phyloP scores from a whole-genome alignment of 495 filamentous ascomycete genomes.

The Neurospora sp. region DNA sequence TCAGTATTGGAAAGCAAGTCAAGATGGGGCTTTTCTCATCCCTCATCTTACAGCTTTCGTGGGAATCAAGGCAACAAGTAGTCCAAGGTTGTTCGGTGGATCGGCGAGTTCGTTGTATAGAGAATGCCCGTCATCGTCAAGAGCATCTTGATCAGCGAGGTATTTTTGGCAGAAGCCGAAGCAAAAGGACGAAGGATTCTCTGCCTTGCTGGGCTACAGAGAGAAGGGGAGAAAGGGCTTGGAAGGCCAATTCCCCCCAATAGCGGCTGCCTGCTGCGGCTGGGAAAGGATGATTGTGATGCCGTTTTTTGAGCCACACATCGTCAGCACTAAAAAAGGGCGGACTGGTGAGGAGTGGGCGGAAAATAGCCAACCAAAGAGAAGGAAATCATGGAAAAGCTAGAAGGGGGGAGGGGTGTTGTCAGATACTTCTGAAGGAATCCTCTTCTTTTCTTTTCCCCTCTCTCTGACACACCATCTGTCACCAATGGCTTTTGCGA shows the following conservation, averaged over 20 bases:
- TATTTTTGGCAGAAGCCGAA: not conserved
- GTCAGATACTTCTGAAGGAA: not conserved
- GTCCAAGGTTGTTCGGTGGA: too few species aligned
- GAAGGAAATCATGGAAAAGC: not conserved
- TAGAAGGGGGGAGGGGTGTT: not conserved
- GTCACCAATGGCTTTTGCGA: not conserved
- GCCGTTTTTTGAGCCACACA: not conserved
- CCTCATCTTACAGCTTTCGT: too few species aligned
- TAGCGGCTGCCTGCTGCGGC: not conserved
- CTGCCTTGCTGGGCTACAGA: not conserved
- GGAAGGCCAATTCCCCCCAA: not conserved
- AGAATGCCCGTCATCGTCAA: too few species aligned
- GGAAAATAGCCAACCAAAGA: not conserved
- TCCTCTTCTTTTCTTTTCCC: not conserved
- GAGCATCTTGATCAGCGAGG: not conserved
- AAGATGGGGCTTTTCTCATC: too few species aligned
- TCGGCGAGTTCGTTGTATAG: too few species aligned
- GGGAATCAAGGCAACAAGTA: too few species aligned
- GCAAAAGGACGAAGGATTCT: not conserved
- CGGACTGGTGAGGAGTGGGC: not conserved
- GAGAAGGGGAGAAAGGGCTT: not conserved
- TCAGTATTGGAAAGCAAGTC: too few species aligned
- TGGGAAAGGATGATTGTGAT: not conserved
- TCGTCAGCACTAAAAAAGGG: not conserved
- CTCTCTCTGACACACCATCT: not conserved